Conservation (phyloP, 352 stramenopile species). For the Pythium graminicola region DNA sequence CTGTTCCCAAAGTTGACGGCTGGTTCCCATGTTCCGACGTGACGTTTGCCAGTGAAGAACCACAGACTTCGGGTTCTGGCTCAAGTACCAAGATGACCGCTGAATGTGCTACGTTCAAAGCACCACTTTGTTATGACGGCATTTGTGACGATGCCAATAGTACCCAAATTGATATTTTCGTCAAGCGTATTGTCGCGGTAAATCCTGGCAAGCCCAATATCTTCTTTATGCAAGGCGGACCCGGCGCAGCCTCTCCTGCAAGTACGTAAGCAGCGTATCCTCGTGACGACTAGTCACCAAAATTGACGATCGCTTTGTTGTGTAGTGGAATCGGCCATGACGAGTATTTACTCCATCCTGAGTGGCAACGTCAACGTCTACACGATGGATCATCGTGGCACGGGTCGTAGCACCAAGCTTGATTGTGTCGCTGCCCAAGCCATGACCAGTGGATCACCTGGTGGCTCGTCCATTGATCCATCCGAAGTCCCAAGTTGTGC, state of each 20-base stretch:
- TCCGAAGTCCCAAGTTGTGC: slow-evolving; percentile 30
- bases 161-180: slow-evolving; percentile 34
- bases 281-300: no score
- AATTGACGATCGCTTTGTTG: no score
- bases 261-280: slow-evolving; percentile 5
- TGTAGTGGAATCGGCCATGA: slow-evolving; percentile 26
- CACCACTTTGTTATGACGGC: slow-evolving; percentile 34
- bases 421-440: slow-evolving; percentile 38
- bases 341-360: slow-evolving; percentile 27
- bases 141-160: slow-evolving; percentile 29
- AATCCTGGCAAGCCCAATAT: slow-evolving; percentile 13
- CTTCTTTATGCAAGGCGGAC: slow-evolving; percentile 21
- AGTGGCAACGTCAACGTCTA: slow-evolving; percentile 43
- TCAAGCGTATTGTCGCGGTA: slow-evolving; percentile 33
- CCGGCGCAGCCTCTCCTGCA: slow-evolving; percentile 13
- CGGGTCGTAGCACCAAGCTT: slow-evolving; percentile 34
- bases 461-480: slow-evolving; percentile 17
- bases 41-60: slow-evolving; percentile 7
- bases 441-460: slow-evolving; percentile 11
- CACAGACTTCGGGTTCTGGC: background rate
- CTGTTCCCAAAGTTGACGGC: slow-evolving; percentile 27
- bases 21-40: slow-evolving; percentile 34
- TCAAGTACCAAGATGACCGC: background rate
- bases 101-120: slow-evolving; percentile 36
- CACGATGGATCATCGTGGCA: slow-evolving; percentile 53